Evolutionary conservation across 2,329 filamentous ascomycete species (phyloP), one percentile per base, ranked within the genome.

Genomic region (Tothia fuscella): DNA sequence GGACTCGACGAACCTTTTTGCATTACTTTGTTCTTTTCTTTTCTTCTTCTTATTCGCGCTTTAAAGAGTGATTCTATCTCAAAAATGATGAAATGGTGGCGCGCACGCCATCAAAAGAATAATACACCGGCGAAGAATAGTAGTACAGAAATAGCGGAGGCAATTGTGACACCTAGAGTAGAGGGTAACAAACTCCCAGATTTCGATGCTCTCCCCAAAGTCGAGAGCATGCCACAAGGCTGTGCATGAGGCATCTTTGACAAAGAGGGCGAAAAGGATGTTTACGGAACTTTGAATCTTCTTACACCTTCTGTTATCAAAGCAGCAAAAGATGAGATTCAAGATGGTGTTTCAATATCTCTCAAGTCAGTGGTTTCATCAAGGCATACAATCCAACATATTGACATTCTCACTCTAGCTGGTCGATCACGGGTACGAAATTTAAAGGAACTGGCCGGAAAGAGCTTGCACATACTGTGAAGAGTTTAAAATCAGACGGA

Each of bases 201-300:
- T 21, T 46, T 46, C 19, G 44, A 46, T 36, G 21, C 20, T 20
- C 42, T 46, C 10, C 44, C 44, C 9, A 24, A 31, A 28, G 44
- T 46, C n/a, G n/a, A 46, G 12, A 43, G 21, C 9, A 46, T 46
- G 44, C 44, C 44, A 13, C 36, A 46, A 16, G 66, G 68, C 7
- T 72, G 66, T 41, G 65, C 65, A 4, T 74, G 70, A 71, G 70
- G 71, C 2, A 7, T 74, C 3, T 72, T 71, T 42, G 68, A 71
- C 54, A 64, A 63, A 39, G 60, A 66, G 41, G 67, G 66, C 13
- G 55, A 65, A 38, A 70, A 69, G 33, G 71, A 75, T 34, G 47
- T 39, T 16, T 51, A 68, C 5, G 71, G 71, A 3, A 73, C 69
- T 0, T 54, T 75, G 21, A 75, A 76, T 50, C 60, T 72, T 5